Evolutionary conservation across 1,284 basidiomycete species (phyloP).

Genomic region (Fomitopsis palustris): DNA sequence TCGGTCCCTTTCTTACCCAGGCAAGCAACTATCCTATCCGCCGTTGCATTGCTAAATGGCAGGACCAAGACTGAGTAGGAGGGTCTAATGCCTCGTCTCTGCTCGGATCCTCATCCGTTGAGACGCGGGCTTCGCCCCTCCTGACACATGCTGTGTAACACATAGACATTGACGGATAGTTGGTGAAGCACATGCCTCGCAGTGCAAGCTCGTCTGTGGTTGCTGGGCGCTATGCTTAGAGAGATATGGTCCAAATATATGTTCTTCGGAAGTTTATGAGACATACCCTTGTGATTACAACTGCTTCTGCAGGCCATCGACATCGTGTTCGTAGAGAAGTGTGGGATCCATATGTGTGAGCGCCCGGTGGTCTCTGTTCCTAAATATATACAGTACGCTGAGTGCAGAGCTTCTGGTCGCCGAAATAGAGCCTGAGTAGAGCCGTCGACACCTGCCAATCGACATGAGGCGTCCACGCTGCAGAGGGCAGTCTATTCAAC

Average conservation of each 20-base stretch:
- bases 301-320: not conserved
- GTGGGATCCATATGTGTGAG: not conserved
- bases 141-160: constrained; percentile 39
- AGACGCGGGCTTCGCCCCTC: constrained; percentile 63
- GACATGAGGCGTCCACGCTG: not conserved
- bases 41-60: constrained; percentile 67
- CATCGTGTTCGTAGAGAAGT: not conserved
- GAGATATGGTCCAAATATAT: not conserved
- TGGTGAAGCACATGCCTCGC: not conserved
- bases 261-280: not conserved
- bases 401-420: not conserved
- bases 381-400: not conserved
- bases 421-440: not conserved
- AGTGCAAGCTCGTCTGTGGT: not conserved
- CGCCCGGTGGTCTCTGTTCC: not conserved
- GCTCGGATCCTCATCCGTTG: constrained; percentile 25
- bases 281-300: not conserved
- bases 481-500: not conserved
- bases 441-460: not conserved
- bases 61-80: constrained; percentile 65
- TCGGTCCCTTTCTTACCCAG: constrained; percentile 64
- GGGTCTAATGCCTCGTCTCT: constrained; percentile 67
- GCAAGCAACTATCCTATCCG: constrained; percentile 41
- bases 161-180: not conserved
- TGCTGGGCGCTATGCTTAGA: not conserved